A percentile compares a stretch with the other conserved stretches of the same genome.
Evolutionary conservation across 495 filamentous ascomycete genomes (phyloP).

Genomic region (Tuber melanosporum): DNA sequence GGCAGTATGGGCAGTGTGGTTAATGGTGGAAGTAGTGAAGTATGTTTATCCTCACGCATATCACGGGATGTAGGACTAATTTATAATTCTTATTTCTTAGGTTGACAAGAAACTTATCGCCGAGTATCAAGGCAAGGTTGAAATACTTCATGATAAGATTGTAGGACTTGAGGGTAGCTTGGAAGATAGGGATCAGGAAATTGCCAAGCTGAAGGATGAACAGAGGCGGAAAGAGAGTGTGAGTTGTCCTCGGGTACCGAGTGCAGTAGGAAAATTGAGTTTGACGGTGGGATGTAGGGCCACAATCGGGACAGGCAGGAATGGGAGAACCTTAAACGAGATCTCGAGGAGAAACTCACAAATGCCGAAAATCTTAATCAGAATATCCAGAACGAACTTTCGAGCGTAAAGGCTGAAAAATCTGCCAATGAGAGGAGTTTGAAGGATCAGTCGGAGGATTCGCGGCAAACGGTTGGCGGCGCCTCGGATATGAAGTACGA

Average conservation of each 20-base stretch:
- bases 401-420: slow-evolving; percentile 62
- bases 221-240: slow-evolving; percentile 49
- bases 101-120: slow-evolving; percentile 63
- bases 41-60: slow-evolving; percentile 6
- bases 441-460: slow-evolving; percentile 57
- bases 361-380: slow-evolving; percentile 71
- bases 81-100: slow-evolving; percentile 38
- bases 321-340: slow-evolving; percentile 65
- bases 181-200: slow-evolving; percentile 54
- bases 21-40: slow-evolving; percentile 24
- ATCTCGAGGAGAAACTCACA: slow-evolving; percentile 70
- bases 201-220: slow-evolving; percentile 47
- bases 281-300: slow-evolving; percentile 47
- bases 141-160: slow-evolving; percentile 66
- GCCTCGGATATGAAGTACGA: slow-evolving; percentile 41
- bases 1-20: slow-evolving; percentile 34
- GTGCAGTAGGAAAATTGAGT: slow-evolving; percentile 45
- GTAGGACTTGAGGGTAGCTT: slow-evolving; percentile 60
- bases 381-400: slow-evolving; percentile 68
- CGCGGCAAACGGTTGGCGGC: slow-evolving; percentile 36
- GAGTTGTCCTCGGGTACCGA: slow-evolving; percentile 21
- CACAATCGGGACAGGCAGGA: slow-evolving; percentile 57
- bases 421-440: slow-evolving; percentile 57
- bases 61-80: slow-evolving; percentile 5
- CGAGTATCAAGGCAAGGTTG: slow-evolving; percentile 71